Evolutionary conservation across 2,329 filamentous ascomycete species (phyloP), one percentile per base, ranked within the genome.

Genomic region (Ampelomyces quisqualis): DNA sequence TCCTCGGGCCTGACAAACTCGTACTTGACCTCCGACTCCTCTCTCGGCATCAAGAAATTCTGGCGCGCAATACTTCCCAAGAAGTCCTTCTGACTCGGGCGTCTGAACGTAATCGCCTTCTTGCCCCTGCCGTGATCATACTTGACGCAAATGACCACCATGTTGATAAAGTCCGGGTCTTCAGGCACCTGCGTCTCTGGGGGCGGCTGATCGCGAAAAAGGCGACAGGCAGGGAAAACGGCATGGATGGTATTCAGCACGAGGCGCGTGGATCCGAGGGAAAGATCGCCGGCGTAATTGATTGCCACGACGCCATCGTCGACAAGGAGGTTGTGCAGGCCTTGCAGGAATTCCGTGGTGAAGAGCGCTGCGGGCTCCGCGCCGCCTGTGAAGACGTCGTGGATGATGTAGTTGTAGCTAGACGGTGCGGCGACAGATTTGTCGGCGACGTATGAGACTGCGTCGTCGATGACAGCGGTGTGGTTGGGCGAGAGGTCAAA

Each of bases 371-470:
- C 81, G 0, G 93, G 93, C 67, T 97, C 93, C 0, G 90, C 90
- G 37, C 93, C 93, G 17, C 93, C 93, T 1, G 93, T 98, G 67
- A 98, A 98, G 17, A 98, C 93, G 56, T 98, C 93, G 67, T 98
- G 93, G 38, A 98, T 78, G 60, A 98, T 93, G 72, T 95, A 97
- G 71, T 96, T 85, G 66, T 86, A 98, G 19, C 74, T 74, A 18
- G 35, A 44, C 8, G 66, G 64, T 7, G 51, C 50, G 3, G 57
- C 37, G 31, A 73, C 68, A 13, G 81, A 78, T 66, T 83, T 70
- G 8, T 67, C 61, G 9, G 72, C 56, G 6, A 84, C 78, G 60
- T 79, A 95, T n/a, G 73, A 70, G 2, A 90, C 81, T 0, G 93
- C 93, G 57, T 98, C 89, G 35, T 84, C 80, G 49, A 97, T 84